phyloP scores from a whole-genome alignment of 345 rosid species.

The Acer saccharum region DNA sequence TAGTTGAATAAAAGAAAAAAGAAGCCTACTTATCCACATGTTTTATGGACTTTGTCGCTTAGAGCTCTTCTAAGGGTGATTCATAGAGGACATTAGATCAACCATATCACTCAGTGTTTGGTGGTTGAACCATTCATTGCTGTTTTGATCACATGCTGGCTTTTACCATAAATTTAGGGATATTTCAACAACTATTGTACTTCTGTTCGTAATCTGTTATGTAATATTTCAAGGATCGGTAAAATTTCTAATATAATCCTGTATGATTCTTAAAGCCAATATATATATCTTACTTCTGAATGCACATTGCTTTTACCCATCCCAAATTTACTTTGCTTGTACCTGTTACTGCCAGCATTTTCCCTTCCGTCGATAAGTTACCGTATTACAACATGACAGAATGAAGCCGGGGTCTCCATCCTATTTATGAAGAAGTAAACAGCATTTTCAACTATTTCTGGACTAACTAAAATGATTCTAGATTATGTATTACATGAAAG shows the following conservation, averaged over 20 bases:
- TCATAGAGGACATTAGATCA: not conserved
- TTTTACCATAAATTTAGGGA: not conserved
- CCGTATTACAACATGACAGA: not conserved
- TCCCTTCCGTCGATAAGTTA: not conserved
- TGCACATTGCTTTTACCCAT: not conserved
- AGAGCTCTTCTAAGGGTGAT: conserved; percentile 7
- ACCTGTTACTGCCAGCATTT: not conserved
- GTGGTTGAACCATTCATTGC: not conserved
- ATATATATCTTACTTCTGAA: not conserved
- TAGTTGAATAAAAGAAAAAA: conserved; percentile 10
- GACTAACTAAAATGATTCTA: not conserved
- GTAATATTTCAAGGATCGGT: not conserved
- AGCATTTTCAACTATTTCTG: not conserved
- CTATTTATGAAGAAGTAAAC: not conserved
- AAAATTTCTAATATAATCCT: not conserved
- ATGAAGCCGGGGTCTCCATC: not conserved
- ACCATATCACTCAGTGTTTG: not conserved
- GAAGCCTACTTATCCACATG: not conserved
- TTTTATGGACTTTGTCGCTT: not conserved
- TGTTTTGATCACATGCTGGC: not conserved
- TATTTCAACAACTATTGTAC: not conserved
- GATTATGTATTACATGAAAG: not conserved
- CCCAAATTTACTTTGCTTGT: conserved; percentile 1
- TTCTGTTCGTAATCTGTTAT: not conserved
- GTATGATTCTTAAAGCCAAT: not conserved